A percentile compares a stretch with the other conserved stretches of the same genome.
phyloP scores from a whole-genome alignment of 306 rosid genomes.

The Carpinus viminea region DNA sequence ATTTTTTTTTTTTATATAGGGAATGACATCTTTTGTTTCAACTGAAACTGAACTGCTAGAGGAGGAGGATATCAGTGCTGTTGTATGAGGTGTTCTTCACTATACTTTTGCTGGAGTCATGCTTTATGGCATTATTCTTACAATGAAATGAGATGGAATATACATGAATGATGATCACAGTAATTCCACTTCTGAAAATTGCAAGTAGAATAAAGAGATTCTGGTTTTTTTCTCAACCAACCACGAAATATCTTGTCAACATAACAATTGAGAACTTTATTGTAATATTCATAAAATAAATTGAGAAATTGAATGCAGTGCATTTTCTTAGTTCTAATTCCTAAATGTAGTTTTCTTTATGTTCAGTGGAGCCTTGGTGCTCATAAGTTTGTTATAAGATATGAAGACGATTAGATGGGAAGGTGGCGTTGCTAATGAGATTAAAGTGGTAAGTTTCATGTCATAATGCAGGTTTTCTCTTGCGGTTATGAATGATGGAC shows the following conservation, averaged over 20 bases:
- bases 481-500: conserved; percentile 32
- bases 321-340: neutral
- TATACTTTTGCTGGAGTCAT: conserved; percentile 16
- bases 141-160: conserved; percentile 4
- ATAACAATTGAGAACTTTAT: neutral
- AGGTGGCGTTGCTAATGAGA: conserved; percentile 3
- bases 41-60: conserved; percentile 5
- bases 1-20: neutral
- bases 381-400: neutral
- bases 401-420: conserved; percentile 13
- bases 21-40: neutral
- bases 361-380: neutral
- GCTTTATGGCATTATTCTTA: neutral
- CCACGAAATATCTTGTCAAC: neutral
- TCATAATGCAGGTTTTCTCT: conserved; percentile 17
- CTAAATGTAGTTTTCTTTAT: neutral
- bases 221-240: neutral
- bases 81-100: conserved; percentile 4
- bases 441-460: neutral
- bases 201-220: neutral
- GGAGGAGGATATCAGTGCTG: neutral
- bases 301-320: neutral
- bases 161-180: neutral
- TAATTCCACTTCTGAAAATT: conserved; percentile 4
- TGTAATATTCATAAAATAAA: too few relatives aligned